A percentile compares a stretch with the other conserved stretches of the same genome.
These are phyloP conservation scores for Elaeis guineensis DNA, from an alignment of 176 grass and related monocot genomes.

Conservation along the genomic window DNA sequence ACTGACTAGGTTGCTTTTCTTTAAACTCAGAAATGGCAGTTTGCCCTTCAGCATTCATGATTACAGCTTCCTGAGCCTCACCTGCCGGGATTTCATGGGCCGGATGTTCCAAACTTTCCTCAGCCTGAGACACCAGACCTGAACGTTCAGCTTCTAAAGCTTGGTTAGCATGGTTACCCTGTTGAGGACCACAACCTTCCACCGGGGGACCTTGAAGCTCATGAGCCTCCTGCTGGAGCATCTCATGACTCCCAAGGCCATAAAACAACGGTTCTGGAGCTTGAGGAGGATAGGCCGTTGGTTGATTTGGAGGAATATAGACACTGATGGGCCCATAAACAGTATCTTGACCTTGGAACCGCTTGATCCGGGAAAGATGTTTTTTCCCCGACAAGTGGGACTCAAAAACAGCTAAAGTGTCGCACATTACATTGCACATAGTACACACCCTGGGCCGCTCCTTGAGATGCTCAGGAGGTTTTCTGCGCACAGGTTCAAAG, in stretches of 20 bases:
- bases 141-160: not conserved
- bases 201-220: not conserved
- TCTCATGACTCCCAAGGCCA: slow-evolving; percentile 27
- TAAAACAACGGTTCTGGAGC: slow-evolving; percentile 40
- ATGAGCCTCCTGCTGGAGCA: slow-evolving; percentile 21
- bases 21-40: not conserved
- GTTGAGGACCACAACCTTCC: not conserved
- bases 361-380: slow-evolving; percentile 33
- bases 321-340: slow-evolving; percentile 39
- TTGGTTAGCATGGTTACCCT: not conserved
- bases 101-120: not conserved
- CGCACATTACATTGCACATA: slow-evolving; percentile 38
- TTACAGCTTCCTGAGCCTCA: no score
- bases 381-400: slow-evolving; percentile 44
- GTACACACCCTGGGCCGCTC: slow-evolving; percentile 43
- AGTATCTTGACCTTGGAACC: slow-evolving; percentile 25
- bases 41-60: not conserved
- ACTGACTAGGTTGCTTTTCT: not conserved
- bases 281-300: slow-evolving; percentile 7
- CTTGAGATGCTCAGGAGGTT: slow-evolving; percentile 12
- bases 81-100: no score
- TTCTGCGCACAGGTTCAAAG: slow-evolving; percentile 10
- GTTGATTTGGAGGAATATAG: slow-evolving; percentile 37
- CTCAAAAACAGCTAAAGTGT: slow-evolving; percentile 50
- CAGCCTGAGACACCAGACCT: not conserved